These are phyloP conservation scores for Eucalyptus sp. DNA, from an alignment of 345 rosid species.

Conservation along the genomic window DNA sequence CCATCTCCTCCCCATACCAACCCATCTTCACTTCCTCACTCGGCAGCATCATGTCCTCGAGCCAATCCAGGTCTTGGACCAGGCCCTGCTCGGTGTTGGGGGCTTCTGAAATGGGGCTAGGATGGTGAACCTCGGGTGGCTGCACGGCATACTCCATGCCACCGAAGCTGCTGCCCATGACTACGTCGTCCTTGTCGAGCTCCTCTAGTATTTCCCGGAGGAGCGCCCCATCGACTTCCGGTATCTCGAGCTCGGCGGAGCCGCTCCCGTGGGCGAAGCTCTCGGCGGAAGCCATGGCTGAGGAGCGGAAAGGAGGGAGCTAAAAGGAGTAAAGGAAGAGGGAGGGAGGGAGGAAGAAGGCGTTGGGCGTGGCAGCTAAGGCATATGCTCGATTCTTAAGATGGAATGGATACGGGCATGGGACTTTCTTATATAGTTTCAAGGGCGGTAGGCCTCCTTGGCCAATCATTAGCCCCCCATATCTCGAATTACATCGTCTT, in stretches of 20 bases:
- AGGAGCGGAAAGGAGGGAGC: neutral
- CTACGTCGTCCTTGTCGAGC: neutral
- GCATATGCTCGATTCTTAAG: neutral
- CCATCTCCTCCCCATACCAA: slow-evolving; percentile 5
- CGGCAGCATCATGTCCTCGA: neutral
- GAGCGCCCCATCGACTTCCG: neutral
- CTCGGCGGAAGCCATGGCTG: neutral
- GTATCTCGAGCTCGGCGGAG: neutral
- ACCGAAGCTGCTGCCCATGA: neutral
- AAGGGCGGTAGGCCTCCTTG: neutral
- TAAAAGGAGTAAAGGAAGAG: neutral
- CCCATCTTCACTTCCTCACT: neutral
- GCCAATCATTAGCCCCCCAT: neutral
- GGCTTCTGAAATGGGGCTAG: neutral
- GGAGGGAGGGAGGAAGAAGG: neutral
- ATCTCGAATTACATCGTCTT: neutral
- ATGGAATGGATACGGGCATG: neutral
- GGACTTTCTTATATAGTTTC: neutral
- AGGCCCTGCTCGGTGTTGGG: neutral
- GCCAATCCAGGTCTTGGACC: neutral
- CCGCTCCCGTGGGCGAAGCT: neutral
- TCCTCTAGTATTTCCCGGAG: slow-evolving; percentile 5
- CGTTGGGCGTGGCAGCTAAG: neutral
- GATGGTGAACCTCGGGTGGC: neutral
- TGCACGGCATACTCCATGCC: neutral